These are phyloP conservation scores for Fusarium nisikadoi DNA, from an alignment of 2,329 filamentous ascomycete species.

Conservation along the genomic window DNA sequence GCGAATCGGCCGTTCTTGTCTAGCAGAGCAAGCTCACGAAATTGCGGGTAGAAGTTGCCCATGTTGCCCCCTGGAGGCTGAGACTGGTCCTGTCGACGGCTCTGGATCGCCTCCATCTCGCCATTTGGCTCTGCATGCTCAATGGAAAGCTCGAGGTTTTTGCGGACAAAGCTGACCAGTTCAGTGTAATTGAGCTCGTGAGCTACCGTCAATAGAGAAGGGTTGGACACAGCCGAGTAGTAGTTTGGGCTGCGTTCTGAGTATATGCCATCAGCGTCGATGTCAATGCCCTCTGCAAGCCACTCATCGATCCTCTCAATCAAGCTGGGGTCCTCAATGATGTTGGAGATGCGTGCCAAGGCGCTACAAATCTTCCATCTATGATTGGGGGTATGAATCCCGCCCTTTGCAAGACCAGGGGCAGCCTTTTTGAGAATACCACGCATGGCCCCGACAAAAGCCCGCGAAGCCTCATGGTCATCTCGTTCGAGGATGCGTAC, in stretches of 20 bases:
- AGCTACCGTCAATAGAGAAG: slow-evolving; percentile 1
- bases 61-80: slow-evolving; percentile 2
- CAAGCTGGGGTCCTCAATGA: neutral
- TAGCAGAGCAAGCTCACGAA: neutral
- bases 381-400: slow-evolving; percentile 14
- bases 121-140: slow-evolving; percentile 13
- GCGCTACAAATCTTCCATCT: slow-evolving; percentile 26
- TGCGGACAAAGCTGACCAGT: neutral
- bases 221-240: slow-evolving; percentile 16
- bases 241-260: slow-evolving; percentile 16
- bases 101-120: slow-evolving; percentile 16
- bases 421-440: slow-evolving; percentile 13
- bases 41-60: slow-evolving; percentile 15
- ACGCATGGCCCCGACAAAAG: neutral
- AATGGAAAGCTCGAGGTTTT: slow-evolving; percentile 14
- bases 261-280: slow-evolving; percentile 18
- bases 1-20: slow-evolving; percentile 8
- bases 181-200: slow-evolving; percentile 8
- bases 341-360: slow-evolving; percentile 10
- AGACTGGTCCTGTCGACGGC: slow-evolving; percentile 10
- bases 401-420: slow-evolving; percentile 7
- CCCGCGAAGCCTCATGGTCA: neutral
- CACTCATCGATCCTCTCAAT: slow-evolving; percentile 12
- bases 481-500: slow-evolving; percentile 15
- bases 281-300: slow-evolving; percentile 19